Evolutionary conservation across 257 asterid genomes (phyloP), one percentile per base, ranked within the genome.

Genomic region (Verbascum thapsus): DNA sequence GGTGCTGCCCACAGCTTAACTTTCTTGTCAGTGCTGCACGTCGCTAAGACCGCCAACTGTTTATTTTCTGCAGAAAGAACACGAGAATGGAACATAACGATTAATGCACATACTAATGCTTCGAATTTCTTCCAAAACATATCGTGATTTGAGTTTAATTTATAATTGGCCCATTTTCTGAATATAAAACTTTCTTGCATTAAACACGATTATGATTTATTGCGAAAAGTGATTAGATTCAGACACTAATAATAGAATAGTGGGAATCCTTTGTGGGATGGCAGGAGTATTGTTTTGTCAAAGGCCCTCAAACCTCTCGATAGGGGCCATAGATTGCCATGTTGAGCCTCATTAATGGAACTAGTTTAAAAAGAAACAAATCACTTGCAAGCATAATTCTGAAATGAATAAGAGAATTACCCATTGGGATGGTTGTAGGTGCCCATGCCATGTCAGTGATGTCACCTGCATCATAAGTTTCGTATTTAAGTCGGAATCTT

Each of bases 1-100:
- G 98, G 98, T 47, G 96, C 83, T 20, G 85, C 85, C 99, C 99
- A 92, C 49, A 89, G 76, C 85, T 92, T 92, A 67, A 89, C 96
- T 68, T 92, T 92, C 91, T 87, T 92, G 83, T 89, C 97, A 1
- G 52, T 64, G 77, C 99, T 82, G 74, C 97, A 66, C 5, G 99
- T 89, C 43, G 95, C 96, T 62, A 92, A 76, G 35, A 82, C 72
- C 48, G 61, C 10, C 37, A 74, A 30, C 54, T 54, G 69, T 62
- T 85, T 82, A 37, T 75, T 85, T 64, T 91, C 98, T 88, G 85
- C 64, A 70, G 35, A 62, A 18, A 42, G 17, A 43, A 50, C 7
- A 48, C 22, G 66, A 76, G 17, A 49, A 30, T 10, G 32, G 10
- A 17, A 53, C 41, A 57, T 18, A 15, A 45, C 43, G 52, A 32